Evolutionary conservation across 176 grass and related monocot species (phyloP).

Genomic region (Ampelocalamus luodianensis): DNA sequence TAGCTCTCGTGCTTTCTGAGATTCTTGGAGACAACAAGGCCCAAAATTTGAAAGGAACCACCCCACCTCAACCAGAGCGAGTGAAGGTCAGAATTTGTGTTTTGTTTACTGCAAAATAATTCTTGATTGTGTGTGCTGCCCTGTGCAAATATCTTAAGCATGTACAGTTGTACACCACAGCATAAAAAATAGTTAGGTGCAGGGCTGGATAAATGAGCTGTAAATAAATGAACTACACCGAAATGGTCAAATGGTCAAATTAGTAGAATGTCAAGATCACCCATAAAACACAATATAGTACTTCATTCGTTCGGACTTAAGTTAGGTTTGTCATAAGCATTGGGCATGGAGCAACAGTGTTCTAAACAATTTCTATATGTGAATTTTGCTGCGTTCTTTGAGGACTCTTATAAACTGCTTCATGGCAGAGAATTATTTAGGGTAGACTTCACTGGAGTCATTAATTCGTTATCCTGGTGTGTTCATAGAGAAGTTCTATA

Average conservation of each 20-base stretch:
- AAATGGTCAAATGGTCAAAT: background rate
- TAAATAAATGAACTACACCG: constrained; percentile 6
- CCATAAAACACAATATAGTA: constrained; percentile 12
- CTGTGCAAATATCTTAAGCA: constrained; percentile 34
- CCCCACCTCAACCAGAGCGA: constrained; percentile 67
- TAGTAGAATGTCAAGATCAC: constrained; percentile 7
- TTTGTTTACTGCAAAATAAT: constrained; percentile 39
- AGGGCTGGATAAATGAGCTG: constrained; percentile 10
- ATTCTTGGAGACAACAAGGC: constrained; percentile 71
- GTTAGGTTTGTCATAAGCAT: constrained; percentile 3
- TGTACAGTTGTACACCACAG: constrained; percentile 11
- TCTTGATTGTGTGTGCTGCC: constrained; percentile 3
- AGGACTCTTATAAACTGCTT: background rate
- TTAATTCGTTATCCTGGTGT: background rate
- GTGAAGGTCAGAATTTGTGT: constrained; percentile 61
- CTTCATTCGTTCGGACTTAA: constrained; percentile 25
- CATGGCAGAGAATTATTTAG: background rate
- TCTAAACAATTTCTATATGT: constrained; percentile 14
- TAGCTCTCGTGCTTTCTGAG: constrained; percentile 76
- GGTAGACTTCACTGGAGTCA: background rate
- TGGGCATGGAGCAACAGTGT: background rate
- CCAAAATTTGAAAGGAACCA: constrained; percentile 60
- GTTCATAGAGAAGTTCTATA: background rate
- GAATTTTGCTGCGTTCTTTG: constrained; percentile 16
- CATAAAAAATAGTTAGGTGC: constrained; percentile 28